These are phyloP conservation scores for Ustilaginoidea virens DNA, from an alignment of 2,329 filamentous ascomycete species.

Conservation along the genomic window DNA sequence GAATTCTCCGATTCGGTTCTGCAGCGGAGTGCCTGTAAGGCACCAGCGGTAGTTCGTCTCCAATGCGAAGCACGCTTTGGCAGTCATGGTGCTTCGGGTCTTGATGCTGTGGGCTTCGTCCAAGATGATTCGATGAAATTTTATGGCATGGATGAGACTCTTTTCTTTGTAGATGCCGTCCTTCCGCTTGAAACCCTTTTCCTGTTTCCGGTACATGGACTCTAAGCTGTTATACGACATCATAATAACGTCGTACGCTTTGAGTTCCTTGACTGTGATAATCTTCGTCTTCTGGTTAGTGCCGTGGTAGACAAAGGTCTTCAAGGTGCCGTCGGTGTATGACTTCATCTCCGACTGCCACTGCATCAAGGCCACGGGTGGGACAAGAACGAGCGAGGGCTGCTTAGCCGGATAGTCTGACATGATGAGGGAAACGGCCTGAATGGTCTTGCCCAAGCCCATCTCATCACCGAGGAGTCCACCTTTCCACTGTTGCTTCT, in stretches of 20 bases:
- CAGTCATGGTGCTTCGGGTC: conserved; percentile 75
- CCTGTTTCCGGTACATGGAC: conserved; percentile 82
- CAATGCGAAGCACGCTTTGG: conserved; percentile 86
- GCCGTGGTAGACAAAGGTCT: conserved; percentile 81
- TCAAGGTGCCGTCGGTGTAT: conserved; percentile 76
- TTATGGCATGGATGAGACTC: conserved; percentile 67
- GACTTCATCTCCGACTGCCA: conserved; percentile 73
- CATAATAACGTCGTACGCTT: conserved; percentile 83
- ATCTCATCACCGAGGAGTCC: conserved; percentile 94
- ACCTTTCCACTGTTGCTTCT: conserved; percentile 70
- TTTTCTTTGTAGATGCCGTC: conserved; percentile 66
- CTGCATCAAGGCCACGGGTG: conserved; percentile 88
- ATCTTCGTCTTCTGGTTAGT: conserved; percentile 72
- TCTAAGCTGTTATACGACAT: conserved; percentile 92
- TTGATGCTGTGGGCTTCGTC: conserved; percentile 97
- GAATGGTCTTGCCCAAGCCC: conserved; percentile 97
- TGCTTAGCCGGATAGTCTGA: conserved; percentile 78
- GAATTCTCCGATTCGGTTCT: conserved; percentile 94
- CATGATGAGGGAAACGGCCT: conserved; percentile 96
- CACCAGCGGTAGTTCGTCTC: conserved; percentile 89
- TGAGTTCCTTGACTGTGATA: conserved; percentile 58
- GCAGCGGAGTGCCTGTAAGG: conserved; percentile 82
- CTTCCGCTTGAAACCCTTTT: conserved; percentile 74
- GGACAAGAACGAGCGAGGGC: conserved; percentile 77
- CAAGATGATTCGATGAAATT: conserved; percentile 82